Evolutionary conservation across 148 eudicot genomes (phyloP), one percentile per base, ranked within the genome.

Genomic region (Pouteria glomerata): DNA sequence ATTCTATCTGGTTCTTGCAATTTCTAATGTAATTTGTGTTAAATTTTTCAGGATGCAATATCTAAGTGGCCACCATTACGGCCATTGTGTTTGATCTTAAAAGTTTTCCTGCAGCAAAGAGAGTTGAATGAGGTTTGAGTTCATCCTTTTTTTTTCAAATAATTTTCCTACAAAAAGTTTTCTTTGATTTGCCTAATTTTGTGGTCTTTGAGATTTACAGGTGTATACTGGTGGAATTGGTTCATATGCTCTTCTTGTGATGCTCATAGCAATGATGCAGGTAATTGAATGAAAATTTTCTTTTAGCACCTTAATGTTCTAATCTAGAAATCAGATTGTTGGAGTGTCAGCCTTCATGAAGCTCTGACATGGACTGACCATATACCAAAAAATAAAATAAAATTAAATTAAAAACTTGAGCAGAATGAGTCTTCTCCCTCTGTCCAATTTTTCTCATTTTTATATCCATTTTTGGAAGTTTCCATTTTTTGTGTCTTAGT

Each of bases 151-250:
- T 78, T 30, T 58, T 3, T 3, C 1, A 30, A 27, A 69, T 57
- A 64, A 41, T 31, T 11, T 53, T 16, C 45, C 34, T 30, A 37
- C 15, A 3, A 58, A 51, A 48, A 18, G 61, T 50, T 66, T 53
- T 63, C 51, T 59, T 58, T 48, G 53, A 39, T 44, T 66, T 34
- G 44, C 58, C 66, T 55, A n/a, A 47, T 50, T 71, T 14, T 37
- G 1, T 30, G 51, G 29, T 44, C 62, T 34, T 37, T 29, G 29
- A 57, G 16, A 42, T 70, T 8, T 71, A 8, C 77, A 95, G 98
- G 98, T 95, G 44, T 91, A 91, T 70, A 86, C 96, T 30, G 98
- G 98, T 68, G 98, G 98, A 68, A 76, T 95, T 74, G 98, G 98
- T 19, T 95, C 98, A 7, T 95, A 89, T 77, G 98, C 97, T 34